These are phyloP conservation scores for Solanum chilense DNA, from an alignment of 257 asterid genomes.

Conservation along the genomic window DNA sequence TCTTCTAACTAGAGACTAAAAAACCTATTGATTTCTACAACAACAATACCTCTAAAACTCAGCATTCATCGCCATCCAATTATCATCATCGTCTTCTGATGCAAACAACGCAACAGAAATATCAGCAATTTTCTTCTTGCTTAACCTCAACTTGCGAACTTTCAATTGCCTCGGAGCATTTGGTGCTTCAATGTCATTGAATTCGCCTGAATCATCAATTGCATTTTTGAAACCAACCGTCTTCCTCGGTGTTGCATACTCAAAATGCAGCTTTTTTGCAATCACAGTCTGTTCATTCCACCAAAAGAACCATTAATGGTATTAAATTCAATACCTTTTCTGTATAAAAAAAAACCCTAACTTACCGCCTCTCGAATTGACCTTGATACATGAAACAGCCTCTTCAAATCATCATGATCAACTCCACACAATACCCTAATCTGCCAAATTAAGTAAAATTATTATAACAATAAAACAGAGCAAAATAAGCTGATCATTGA, in stretches of 20 bases:
- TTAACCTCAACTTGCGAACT: background rate
- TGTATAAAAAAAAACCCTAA: background rate
- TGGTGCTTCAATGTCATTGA: constrained; percentile 2
- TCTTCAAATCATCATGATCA: constrained; percentile 77
- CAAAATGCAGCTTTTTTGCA: constrained; percentile 44
- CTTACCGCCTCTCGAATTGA: constrained; percentile 50
- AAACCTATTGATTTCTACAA: background rate
- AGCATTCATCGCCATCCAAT: background rate
- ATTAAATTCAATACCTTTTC: background rate
- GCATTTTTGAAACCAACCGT: constrained; percentile 17
- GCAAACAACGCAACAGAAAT: background rate
- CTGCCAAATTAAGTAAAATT: constrained; percentile 18
- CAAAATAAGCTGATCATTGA: background rate
- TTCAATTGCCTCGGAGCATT: constrained; percentile 5
- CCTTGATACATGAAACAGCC: constrained; percentile 45
- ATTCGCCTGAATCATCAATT: background rate
- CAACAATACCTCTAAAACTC: background rate
- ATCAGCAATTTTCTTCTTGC: background rate
- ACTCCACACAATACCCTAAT: constrained; percentile 61
- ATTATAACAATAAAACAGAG: background rate
- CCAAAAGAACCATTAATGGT: too few species aligned
- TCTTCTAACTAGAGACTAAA: constrained; percentile 5
- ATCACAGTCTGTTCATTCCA: constrained; percentile 28
- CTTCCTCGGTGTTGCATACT: constrained; percentile 42
- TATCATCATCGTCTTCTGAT: background rate